These are phyloP conservation scores for Metschnikowia henanensis DNA, from an alignment of 805 yeast species.

Conservation along the genomic window DNA sequence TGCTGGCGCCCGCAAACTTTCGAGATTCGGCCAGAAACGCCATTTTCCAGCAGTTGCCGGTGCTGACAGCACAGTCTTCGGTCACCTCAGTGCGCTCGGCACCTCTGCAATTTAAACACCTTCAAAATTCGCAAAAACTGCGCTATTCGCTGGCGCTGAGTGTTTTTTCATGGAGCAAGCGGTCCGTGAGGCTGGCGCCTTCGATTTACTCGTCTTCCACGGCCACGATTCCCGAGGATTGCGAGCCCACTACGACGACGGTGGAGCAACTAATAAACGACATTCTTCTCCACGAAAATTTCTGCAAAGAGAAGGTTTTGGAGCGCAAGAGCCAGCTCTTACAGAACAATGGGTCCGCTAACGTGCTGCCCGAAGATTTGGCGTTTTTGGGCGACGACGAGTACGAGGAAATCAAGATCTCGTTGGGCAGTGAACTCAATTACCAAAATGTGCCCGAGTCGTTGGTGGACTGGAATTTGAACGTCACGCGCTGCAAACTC, in stretches of 20 bases:
- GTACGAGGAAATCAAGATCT: conserved; percentile 35
- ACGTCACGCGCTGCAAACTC: conserved; percentile 48
- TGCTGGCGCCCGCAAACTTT: conserved; percentile 39
- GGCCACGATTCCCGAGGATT: conserved; percentile 46
- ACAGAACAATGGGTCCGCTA: background rate
- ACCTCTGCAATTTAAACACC: conserved; percentile 30
- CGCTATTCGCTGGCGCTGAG: conserved; percentile 38
- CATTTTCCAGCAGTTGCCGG: conserved; percentile 41
- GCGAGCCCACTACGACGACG: conserved; percentile 41
- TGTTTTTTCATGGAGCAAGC: conserved; percentile 35
- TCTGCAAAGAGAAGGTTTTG: conserved; percentile 19
- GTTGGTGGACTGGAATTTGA: conserved; percentile 52
- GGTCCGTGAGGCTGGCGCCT: conserved; percentile 45
- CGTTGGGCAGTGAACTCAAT: conserved; percentile 39
- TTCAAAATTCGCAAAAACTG: conserved; percentile 23
- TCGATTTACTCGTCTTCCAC: conserved; percentile 41
- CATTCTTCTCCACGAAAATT: conserved; percentile 37
- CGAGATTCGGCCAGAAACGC: conserved; percentile 44
- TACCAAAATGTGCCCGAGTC: conserved; percentile 41
- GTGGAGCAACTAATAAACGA: conserved; percentile 46
- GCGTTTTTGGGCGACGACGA: conserved; percentile 17
- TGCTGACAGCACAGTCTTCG: conserved; percentile 22
- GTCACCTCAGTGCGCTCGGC: conserved; percentile 42
- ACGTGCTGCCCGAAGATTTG: background rate
- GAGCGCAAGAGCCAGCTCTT: conserved; percentile 10